phyloP scores from a whole-genome alignment of 2,329 filamentous ascomycete genomes.

The Aureobasidium vineae region DNA sequence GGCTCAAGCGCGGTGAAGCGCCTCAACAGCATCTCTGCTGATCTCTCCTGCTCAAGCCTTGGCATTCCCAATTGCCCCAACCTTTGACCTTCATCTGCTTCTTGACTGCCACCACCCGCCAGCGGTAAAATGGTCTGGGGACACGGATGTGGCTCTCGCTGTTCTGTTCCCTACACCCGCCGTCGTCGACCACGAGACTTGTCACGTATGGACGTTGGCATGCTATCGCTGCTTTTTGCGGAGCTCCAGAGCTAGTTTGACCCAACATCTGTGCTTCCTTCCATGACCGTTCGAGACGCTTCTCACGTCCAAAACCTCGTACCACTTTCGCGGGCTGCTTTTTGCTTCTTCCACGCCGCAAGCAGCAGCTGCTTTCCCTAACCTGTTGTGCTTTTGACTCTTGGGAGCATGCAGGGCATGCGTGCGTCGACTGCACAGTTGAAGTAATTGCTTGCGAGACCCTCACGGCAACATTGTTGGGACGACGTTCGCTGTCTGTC shows the following conservation, averaged over 20 bases:
- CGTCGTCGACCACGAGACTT: background rate
- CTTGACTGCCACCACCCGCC: conserved; percentile 3
- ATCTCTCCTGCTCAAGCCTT: conserved; percentile 19
- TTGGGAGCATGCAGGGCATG: background rate
- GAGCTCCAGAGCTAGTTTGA: conserved; percentile 13
- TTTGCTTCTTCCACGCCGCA: conserved; percentile 8
- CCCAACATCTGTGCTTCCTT: conserved; percentile 20
- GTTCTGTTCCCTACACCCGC: conserved; percentile 14
- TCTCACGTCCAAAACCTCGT: background rate
- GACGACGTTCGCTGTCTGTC: conserved; percentile 21
- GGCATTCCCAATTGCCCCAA: conserved; percentile 26
- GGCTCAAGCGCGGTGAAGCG: conserved; percentile 18
- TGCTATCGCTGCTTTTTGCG: conserved; percentile 18
- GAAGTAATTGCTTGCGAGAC: conserved; percentile 1
- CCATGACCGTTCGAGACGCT: conserved; percentile 19
- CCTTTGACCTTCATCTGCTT: background rate
- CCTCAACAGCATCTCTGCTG: conserved; percentile 23
- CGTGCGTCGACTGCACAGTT: background rate
- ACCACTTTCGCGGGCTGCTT: conserved; percentile 8
- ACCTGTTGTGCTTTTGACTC: background rate
- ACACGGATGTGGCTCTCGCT: conserved; percentile 13
- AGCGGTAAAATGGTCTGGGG: conserved; percentile 14
- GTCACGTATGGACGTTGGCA: background rate
- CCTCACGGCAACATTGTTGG: conserved; percentile 21
- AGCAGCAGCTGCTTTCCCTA: background rate